A percentile compares a stretch with the other conserved stretches of the same genome.
Conservation (phyloP, 2,329 filamentous ascomycete species). For the Diplocarpon rosae region DNA sequence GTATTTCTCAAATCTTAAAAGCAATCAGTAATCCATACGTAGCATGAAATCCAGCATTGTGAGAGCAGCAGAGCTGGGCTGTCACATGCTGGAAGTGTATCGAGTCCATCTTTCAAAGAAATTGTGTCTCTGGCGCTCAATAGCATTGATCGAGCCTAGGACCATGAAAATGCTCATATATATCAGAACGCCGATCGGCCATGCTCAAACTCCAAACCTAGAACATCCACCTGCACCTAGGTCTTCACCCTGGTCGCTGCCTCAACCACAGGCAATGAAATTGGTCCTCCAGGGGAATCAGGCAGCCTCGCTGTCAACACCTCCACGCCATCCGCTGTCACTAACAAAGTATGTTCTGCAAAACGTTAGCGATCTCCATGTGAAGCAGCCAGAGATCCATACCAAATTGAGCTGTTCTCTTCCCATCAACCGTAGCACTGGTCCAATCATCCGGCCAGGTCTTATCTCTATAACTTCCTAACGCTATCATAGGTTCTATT, state of each 20-base stretch:
- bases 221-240: too few relatives aligned
- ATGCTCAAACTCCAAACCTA: too few relatives aligned
- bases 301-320: slow-evolving; percentile 55
- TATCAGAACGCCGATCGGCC: too few relatives aligned
- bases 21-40: too few relatives aligned
- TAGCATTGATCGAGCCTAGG: too few relatives aligned
- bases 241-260: slow-evolving; percentile 13
- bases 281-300: slow-evolving; percentile 63
- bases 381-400: slow-evolving; percentile 27
- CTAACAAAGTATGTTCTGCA: slow-evolving; percentile 68
- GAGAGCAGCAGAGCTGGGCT: not conserved
- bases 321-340: slow-evolving; percentile 75
- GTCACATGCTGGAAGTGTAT: slow-evolving; percentile 10
- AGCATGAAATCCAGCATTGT: too few relatives aligned
- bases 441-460: slow-evolving; percentile 99
- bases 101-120: not conserved
- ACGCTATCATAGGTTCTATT: slow-evolving; percentile 95
- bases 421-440: slow-evolving; percentile 82
- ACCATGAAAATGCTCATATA: too few relatives aligned
- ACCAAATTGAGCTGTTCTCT: slow-evolving; percentile 87
- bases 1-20: too few relatives aligned
- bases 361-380: slow-evolving; percentile 11
- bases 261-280: slow-evolving; percentile 41
- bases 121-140: too few relatives aligned
- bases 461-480: slow-evolving; percentile 83